phyloP scores from a whole-genome alignment of 495 filamentous ascomycete genomes.

The Xylaria castorea region DNA sequence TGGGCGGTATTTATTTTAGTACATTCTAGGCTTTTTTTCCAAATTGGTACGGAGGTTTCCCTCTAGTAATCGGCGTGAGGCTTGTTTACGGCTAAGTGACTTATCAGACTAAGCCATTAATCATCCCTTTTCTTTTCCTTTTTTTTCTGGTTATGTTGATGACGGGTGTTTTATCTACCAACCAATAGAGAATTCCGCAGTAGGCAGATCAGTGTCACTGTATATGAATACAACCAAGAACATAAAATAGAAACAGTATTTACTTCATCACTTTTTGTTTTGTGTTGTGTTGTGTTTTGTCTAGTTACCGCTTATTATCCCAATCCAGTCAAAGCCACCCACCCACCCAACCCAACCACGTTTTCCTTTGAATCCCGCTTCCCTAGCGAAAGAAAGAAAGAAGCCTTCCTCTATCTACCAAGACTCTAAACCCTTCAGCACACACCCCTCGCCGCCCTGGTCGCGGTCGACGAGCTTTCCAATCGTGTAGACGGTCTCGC shows the following conservation, averaged over 20 bases:
- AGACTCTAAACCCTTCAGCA: conserved; percentile 69
- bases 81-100: not conserved
- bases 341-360: not conserved
- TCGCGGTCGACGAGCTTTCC: conserved; percentile 67
- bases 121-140: not conserved
- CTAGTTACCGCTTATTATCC: conserved; percentile 4
- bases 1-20: not conserved
- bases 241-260: not conserved
- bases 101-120: not conserved
- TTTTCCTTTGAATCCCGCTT: not conserved
- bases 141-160: not conserved
- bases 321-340: not conserved
- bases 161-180: not conserved
- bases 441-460: conserved; percentile 66
- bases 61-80: too few species aligned
- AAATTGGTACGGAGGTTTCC: too few species aligned
- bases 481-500: conserved; percentile 80
- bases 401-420: conserved; percentile 59
- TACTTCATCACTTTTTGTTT: not conserved
- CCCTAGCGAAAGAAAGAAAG: not conserved
- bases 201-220: not conserved
- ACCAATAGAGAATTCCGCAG: not conserved
- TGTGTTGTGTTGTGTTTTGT: conserved; percentile 16
- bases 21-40: not conserved
- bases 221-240: not conserved